Base-by-base conservation (phyloP, 306 rosid genomes). In the Sindora glabra region DNA sequence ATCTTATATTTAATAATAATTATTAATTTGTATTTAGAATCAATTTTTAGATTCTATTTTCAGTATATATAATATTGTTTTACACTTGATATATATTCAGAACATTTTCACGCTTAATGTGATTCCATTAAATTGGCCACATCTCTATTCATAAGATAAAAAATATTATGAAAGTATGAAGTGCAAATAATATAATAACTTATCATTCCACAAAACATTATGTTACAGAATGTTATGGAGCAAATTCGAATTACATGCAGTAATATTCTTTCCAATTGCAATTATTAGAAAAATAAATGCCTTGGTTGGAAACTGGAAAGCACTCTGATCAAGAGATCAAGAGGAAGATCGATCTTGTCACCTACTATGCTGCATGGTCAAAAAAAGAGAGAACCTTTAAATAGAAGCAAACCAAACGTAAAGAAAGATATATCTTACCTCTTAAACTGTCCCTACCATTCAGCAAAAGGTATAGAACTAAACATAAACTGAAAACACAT, bases 381-480 rank as follows among this genome's bases (percentile, higher is more conserved):
- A 76, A 54, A 70, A 65, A 66, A 57, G 61, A 54, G 55, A 37
- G 67, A 19, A 21, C 41, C 77, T 71, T 76, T 42, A 45, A 61
- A 51, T 21, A 71, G 68, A 71, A 71, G 69, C 71, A 77, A 67
- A 71, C 54, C 66, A 56, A 71, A 38, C 52, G 42, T 60, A 60
- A 65, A 70, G 58, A 29, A 53, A 3, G 19, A 70, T 47, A 19
- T 65, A n/a, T 60, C 9, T 21, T 32, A 18, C 55, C 70, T 39
- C 67, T 50, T 70, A 33, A 48, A 33, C 60, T 14, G 65, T 61
- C 58, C 52, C 81, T 71, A 76, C 67, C 71, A 41, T 29, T 10
- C 30, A 48, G n/a, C 9, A 10, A 48, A 4, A 11, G n/a, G n/a
- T 5, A 61, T 42, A 33, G 1, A 7, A 10, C 2, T 4, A 11